Conservation (phyloP, 495 filamentous ascomycete genomes). For the Aspergillus diversus region DNA sequence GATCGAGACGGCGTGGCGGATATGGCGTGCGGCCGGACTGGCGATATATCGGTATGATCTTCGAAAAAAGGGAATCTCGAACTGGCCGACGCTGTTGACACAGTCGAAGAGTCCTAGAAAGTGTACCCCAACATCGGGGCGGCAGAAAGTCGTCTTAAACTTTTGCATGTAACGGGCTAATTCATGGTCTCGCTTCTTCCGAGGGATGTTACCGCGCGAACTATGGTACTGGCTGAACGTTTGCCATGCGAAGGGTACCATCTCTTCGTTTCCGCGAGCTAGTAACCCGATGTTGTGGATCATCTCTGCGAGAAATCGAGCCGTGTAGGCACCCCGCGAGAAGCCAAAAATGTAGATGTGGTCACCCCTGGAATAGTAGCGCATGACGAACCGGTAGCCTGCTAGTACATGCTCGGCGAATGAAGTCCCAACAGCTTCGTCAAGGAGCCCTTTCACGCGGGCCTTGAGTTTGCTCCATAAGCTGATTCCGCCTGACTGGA, state of each 20-base stretch:
- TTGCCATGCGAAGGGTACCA: conserved; percentile 77
- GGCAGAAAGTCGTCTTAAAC: conserved; percentile 48
- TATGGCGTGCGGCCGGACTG: conserved; percentile 51
- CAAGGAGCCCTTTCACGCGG: conserved; percentile 9
- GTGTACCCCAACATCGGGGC: conserved; percentile 30
- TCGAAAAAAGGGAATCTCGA: conserved; percentile 32
- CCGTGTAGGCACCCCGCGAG: conserved; percentile 78
- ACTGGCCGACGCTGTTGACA: conserved; percentile 44
- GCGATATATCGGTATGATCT: conserved; percentile 19
- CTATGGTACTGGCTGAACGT: conserved; percentile 23
- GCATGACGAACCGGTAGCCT: conserved; percentile 87
- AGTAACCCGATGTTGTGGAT: conserved; percentile 77
- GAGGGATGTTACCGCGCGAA: conserved; percentile 10
- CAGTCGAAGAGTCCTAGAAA: conserved; percentile 53
- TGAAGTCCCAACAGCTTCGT: conserved; percentile 65
- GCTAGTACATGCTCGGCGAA: conserved; percentile 80
- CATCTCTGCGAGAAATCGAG: conserved; percentile 83
- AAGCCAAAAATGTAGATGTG: conserved; percentile 82
- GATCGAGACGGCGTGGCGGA: conserved; percentile 66
- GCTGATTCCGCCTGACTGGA: conserved; percentile 9
- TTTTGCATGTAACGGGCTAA: conserved; percentile 37
- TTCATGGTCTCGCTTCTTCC: conserved; percentile 25
- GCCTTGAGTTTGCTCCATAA: conserved; percentile 12
- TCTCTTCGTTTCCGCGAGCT: conserved; percentile 78
- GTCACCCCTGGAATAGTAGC: conserved; percentile 74